Percentiles rank a stretch among this genome's conserved stretches.
These are phyloP conservation scores for Xylariaceae sp. DNA, from an alignment of 2,329 filamentous ascomycete genomes.

Conservation along the genomic window DNA sequence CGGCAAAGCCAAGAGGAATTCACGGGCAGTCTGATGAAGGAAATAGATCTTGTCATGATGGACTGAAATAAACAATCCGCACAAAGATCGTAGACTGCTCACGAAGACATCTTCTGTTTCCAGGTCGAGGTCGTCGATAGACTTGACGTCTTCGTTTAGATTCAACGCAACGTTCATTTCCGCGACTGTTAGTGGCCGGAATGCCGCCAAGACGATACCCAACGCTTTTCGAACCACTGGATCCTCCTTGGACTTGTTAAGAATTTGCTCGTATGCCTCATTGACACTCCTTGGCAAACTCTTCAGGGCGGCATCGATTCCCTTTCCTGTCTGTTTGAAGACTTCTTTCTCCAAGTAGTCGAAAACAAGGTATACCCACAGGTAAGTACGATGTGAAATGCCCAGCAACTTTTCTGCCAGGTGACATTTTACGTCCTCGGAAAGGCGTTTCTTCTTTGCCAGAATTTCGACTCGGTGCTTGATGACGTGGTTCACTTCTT, in stretches of 20 bases:
- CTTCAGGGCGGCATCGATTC: not conserved
- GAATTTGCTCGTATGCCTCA: conserved; percentile 14
- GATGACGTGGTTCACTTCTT: conserved; percentile 14
- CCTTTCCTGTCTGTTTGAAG: conserved; percentile 3
- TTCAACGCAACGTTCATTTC: conserved; percentile 17
- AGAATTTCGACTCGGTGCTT: conserved; percentile 5
- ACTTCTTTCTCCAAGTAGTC: conserved; percentile 3
- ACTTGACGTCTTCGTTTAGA: conserved; percentile 1
- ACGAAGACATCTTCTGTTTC: conserved; percentile 11
- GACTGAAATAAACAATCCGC: conserved; percentile 14
- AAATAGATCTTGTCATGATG: conserved; percentile 12
- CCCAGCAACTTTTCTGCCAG: conserved; percentile 3
- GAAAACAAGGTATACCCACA: conserved; percentile 18
- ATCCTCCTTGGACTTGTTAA: conserved; percentile 3
- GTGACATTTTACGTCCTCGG: not conserved
- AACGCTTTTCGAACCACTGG: conserved; percentile 6
- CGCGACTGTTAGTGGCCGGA: conserved; percentile 8
- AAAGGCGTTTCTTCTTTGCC: conserved; percentile 1
- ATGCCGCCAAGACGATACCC: conserved; percentile 8
- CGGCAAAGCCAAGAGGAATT: conserved; percentile 6
- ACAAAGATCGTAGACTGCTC: conserved; percentile 2
- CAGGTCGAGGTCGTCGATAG: conserved; percentile 5
- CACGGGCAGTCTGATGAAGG: conserved; percentile 14
- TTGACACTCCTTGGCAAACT: conserved; percentile 7
- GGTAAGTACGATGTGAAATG: conserved; percentile 15